A percentile compares a stretch with the other conserved stretches of the same genome.
Evolutionary conservation across 306 rosid species (phyloP).

Genomic region (Styphnolobium japonicum): DNA sequence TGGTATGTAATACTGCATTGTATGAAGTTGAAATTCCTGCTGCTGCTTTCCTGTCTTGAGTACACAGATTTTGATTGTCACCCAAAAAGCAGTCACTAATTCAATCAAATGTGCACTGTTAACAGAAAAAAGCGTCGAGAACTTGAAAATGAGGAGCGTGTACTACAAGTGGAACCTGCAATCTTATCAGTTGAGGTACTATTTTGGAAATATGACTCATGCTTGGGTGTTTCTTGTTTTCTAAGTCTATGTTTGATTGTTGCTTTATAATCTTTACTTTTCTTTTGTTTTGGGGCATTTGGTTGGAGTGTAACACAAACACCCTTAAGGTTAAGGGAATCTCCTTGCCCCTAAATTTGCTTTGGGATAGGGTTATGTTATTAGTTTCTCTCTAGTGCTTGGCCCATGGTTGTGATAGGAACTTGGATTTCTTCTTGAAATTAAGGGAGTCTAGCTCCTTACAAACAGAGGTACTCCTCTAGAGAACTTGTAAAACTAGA

Average conservation of each 20-base stretch:
- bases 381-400: background rate
- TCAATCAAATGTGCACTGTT: slow-evolving; percentile 9
- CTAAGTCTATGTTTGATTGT: background rate
- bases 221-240: slow-evolving; percentile 22
- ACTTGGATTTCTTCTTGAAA: too few relatives aligned
- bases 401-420: too few relatives aligned
- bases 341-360: background rate
- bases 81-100: slow-evolving; percentile 1
- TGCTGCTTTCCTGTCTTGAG: background rate
- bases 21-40: background rate
- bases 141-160: slow-evolving; percentile 45
- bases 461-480: too few relatives aligned
- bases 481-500: too few relatives aligned
- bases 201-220: background rate
- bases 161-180: slow-evolving; percentile 65
- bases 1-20: background rate
- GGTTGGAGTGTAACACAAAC: background rate
- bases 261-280: background rate
- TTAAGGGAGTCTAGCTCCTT: too few relatives aligned
- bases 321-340: background rate
- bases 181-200: slow-evolving; percentile 89
- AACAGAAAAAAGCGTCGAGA: slow-evolving; percentile 67
- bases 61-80: background rate
- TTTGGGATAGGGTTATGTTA: background rate
- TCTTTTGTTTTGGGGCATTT: background rate